Conservation (phyloP, 768 basidiomycete species). For the Suillus alpinus region DNA sequence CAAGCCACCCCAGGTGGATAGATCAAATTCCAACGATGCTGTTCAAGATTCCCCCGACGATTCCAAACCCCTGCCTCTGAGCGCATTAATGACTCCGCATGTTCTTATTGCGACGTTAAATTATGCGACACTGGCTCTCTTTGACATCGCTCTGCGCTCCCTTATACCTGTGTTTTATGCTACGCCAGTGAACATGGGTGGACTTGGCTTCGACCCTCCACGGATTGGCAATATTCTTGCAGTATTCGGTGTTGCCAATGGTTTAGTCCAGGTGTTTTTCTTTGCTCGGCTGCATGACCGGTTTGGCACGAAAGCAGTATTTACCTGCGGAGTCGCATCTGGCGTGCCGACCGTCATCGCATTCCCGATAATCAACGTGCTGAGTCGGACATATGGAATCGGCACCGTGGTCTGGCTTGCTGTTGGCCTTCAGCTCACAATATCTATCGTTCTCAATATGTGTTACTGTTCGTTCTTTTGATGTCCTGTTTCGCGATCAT, state of each 20-base stretch:
- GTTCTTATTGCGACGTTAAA: constrained; percentile 55
- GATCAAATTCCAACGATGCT: neutral
- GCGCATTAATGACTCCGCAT: constrained; percentile 42
- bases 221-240: constrained; percentile 19
- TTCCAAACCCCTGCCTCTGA: constrained; percentile 38
- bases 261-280: constrained; percentile 56
- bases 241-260: constrained; percentile 19
- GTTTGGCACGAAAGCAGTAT: constrained; percentile 56
- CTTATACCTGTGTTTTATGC: constrained; percentile 22
- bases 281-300: constrained; percentile 53
- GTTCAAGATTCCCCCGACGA: neutral
- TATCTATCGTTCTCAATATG: constrained; percentile 33
- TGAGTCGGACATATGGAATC: constrained; percentile 38
- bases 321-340: constrained; percentile 37
- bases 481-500: neutral
- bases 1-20: neutral
- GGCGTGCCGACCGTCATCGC: constrained; percentile 44
- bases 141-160: constrained; percentile 60
- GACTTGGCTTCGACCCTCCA: constrained; percentile 11
- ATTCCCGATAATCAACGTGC: constrained; percentile 43
- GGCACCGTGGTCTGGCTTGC: constrained; percentile 42
- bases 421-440: constrained; percentile 43
- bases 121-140: constrained; percentile 56
- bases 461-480: constrained; percentile 31
- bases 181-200: constrained; percentile 15